phyloP scores from a whole-genome alignment of 768 basidiomycete species.

The Podaxis rugospora region DNA sequence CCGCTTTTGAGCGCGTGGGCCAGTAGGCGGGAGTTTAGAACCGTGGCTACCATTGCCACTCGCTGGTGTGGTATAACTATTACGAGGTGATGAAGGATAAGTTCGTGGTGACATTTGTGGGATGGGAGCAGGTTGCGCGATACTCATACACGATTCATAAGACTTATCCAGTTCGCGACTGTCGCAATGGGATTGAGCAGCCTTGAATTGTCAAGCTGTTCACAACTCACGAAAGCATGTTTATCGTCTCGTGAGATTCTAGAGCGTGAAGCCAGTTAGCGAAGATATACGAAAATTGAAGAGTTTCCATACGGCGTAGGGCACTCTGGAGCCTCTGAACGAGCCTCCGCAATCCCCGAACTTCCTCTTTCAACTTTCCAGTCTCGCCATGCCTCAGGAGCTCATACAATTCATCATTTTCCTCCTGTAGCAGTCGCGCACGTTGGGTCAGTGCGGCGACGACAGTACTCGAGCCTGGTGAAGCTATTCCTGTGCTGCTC shows the following conservation, averaged over 20 bases:
- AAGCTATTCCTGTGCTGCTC: constrained; percentile 25
- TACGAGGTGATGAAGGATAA: constrained; percentile 44
- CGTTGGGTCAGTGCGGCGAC: constrained; percentile 73
- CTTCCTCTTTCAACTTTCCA: constrained; percentile 79
- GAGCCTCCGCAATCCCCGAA: constrained; percentile 59
- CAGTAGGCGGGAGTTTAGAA: constrained; percentile 66
- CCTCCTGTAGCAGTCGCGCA: constrained; percentile 69
- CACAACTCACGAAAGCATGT: constrained; percentile 62
- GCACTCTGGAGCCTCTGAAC: constrained; percentile 71
- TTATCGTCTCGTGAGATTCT: constrained; percentile 79
- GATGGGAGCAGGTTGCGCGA: constrained; percentile 11
- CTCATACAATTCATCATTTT: constrained; percentile 84
- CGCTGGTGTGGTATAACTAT: constrained; percentile 32
- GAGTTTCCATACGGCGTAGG: constrained; percentile 54
- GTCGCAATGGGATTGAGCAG: constrained; percentile 14
- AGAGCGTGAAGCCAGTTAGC: constrained; percentile 12
- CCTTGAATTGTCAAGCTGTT: constrained; percentile 11
- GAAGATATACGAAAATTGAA: constrained; percentile 3
- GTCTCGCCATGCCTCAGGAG: constrained; percentile 72
- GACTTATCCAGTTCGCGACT: constrained; percentile 79
- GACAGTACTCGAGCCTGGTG: constrained; percentile 49
- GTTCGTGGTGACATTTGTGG: constrained; percentile 29
- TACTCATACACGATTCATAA: constrained; percentile 51
- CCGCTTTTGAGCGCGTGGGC: constrained; percentile 78
- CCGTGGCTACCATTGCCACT: constrained; percentile 23